phyloP scores from a whole-genome alignment of 2,329 filamentous ascomycete species.

The Trichoderma sp. region DNA sequence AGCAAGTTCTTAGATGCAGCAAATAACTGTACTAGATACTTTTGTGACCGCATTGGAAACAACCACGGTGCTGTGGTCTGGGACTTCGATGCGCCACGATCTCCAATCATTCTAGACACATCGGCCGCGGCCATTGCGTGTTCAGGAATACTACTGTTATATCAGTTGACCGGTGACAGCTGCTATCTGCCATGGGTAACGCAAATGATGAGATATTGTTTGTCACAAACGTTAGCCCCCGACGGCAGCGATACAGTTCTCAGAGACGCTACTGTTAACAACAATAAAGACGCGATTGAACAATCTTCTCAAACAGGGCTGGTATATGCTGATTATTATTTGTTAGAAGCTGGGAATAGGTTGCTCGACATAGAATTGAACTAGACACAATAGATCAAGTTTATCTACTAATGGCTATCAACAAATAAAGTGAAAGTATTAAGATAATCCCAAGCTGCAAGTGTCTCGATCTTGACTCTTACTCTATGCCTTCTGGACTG shows the following conservation, averaged over 20 bases:
- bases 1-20: conserved; percentile 18
- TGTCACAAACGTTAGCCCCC: conserved; percentile 1
- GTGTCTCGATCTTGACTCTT: background rate
- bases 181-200: conserved; percentile 19
- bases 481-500: background rate
- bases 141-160: conserved; percentile 19
- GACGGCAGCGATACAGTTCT: conserved; percentile 15
- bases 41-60: conserved; percentile 15
- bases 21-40: conserved; percentile 6
- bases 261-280: conserved; percentile 22
- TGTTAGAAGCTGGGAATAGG: conserved; percentile 21
- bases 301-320: conserved; percentile 17
- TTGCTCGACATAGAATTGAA: conserved; percentile 9
- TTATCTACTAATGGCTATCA: background rate
- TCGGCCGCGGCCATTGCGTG: conserved; percentile 19
- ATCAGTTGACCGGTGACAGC: conserved; percentile 16
- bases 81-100: conserved; percentile 25
- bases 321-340: conserved; percentile 23
- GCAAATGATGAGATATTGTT: conserved; percentile 16
- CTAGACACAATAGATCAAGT: background rate
- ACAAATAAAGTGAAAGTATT: background rate
- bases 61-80: conserved; percentile 1
- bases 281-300: conserved; percentile 11
- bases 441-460: background rate
- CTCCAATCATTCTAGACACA: conserved; percentile 22